Evolutionary conservation across 495 filamentous ascomycete genomes (phyloP).

Genomic region (Geoglossum glabrum): DNA sequence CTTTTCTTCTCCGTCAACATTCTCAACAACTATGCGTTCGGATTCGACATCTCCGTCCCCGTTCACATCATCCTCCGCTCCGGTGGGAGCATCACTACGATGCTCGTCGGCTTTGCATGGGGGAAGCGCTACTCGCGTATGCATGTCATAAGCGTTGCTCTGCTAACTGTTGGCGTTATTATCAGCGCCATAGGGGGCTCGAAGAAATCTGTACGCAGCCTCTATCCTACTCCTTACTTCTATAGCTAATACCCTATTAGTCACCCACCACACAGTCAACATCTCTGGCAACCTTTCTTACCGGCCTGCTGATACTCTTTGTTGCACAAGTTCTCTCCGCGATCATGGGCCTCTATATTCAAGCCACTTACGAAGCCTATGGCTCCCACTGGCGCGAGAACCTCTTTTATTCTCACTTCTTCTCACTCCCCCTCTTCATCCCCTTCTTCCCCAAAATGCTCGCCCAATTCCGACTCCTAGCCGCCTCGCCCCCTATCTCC

Average conservation of each 20-base stretch:
- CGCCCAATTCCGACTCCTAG: conserved; percentile 28
- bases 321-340: conserved; percentile 79
- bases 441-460: conserved; percentile 25
- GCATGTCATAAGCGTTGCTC: conserved; percentile 56
- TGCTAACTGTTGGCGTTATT: conserved; percentile 72
- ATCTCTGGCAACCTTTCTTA: conserved; percentile 33
- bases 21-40: conserved; percentile 94
- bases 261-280: conserved; percentile 9
- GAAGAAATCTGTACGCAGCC: conserved; percentile 43
- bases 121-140: conserved; percentile 64
- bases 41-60: conserved; percentile 88
- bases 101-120: conserved; percentile 66
- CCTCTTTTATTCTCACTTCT: conserved; percentile 76
- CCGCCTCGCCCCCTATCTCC: conserved; percentile 23
- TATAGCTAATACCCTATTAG: conserved; percentile 4
- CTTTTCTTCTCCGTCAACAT: conserved; percentile 85
- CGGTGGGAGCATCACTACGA: conserved; percentile 84
- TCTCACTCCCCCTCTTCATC: conserved; percentile 51
- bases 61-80: conserved; percentile 93
- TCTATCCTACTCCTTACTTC: neutral
- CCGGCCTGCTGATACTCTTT: conserved; percentile 65
- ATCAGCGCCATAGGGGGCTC: conserved; percentile 78
- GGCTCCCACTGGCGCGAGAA: conserved; percentile 90
- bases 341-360: conserved; percentile 86
- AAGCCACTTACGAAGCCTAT: conserved; percentile 67